Base-by-base conservation (phyloP, 306 rosid species). In the Crataegus laevigata region DNA sequence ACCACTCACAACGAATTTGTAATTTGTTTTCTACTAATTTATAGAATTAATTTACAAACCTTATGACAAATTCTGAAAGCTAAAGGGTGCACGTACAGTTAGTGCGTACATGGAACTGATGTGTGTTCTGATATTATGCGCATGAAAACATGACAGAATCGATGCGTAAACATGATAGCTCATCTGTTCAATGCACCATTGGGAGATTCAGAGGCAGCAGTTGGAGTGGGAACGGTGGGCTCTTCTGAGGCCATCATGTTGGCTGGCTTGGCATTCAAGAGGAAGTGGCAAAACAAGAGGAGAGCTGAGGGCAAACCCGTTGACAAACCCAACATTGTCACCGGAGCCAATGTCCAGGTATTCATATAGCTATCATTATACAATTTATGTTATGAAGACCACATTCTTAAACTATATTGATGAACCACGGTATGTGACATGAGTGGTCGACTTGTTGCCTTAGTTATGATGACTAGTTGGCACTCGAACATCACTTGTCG, bases 171-270 rank as follows among this genome's bases (percentile, higher is more conserved):
- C 89, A 93, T 93, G 85, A 93, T 93, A 78, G 98, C 97, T 18
- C 97, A 91, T 82, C 91, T 93, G 11, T 93, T 93, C 64, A 91
- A 91, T 51, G 97, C 98, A 24, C 98, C 98, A 38, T 85, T 93
- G 17, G 81, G 77, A 24, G 98, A 93, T 0, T 58, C 87, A 3
- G 93, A 91, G 81, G 8, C 98, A 1, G 98, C 98, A 1, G 82
- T 91, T 52, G 98, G 98, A 75, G 98, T 93, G 15, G 98, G 98
- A 21, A 91, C 98, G 0, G 97, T 93, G 82, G 98, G 98, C 6
- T 91, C 98, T 32, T 93, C 98, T 1, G 98, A 93, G 73, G 98
- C 98, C 79, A 93, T 93, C 78, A 93, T 93, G 98, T 85, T 93
- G 88, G 98, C 98, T 26, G 98, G 98, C 12, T 83, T 93, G 80